phyloP scores from a whole-genome alignment of 805 yeast species.

The Phaffomyces antillensis region DNA sequence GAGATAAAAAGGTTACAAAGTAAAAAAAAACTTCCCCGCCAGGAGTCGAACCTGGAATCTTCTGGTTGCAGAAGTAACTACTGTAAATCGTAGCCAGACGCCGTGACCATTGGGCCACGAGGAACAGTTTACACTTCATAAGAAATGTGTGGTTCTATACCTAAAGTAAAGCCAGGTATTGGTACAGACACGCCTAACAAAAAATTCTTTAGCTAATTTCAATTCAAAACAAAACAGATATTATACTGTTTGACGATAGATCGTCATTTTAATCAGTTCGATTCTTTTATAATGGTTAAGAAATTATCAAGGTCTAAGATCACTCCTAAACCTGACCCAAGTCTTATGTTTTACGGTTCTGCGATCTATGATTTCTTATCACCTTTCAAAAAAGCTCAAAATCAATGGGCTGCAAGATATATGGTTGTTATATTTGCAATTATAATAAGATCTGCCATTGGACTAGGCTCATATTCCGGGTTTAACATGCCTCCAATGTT shows the following conservation, averaged over 20 bases:
- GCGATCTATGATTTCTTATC: constrained; percentile 75
- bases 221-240: too few relatives aligned
- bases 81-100: constrained; percentile 58
- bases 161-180: too few relatives aligned
- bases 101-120: constrained; percentile 75
- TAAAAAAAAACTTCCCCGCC: constrained; percentile 28
- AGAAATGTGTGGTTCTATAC: too few relatives aligned
- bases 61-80: constrained; percentile 34
- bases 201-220: too few relatives aligned
- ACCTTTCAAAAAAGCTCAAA: constrained; percentile 72
- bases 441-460: constrained; percentile 76
- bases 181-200: neutral
- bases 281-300: neutral
- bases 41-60: constrained; percentile 31
- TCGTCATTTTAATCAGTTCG: neutral
- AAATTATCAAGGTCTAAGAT: neutral
- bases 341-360: constrained; percentile 37
- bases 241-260: neutral
- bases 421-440: constrained; percentile 66
- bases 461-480: constrained; percentile 87
- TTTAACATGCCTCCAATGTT: constrained; percentile 61
- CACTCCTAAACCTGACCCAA: constrained; percentile 7
- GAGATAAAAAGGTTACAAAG: too few relatives aligned
- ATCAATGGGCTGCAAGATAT: constrained; percentile 87
- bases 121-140: too few relatives aligned